Evolutionary conservation across 495 filamentous ascomycete species (phyloP), one percentile per base, ranked within the genome.

Genomic region (Melanomma pulvis-pyrius): DNA sequence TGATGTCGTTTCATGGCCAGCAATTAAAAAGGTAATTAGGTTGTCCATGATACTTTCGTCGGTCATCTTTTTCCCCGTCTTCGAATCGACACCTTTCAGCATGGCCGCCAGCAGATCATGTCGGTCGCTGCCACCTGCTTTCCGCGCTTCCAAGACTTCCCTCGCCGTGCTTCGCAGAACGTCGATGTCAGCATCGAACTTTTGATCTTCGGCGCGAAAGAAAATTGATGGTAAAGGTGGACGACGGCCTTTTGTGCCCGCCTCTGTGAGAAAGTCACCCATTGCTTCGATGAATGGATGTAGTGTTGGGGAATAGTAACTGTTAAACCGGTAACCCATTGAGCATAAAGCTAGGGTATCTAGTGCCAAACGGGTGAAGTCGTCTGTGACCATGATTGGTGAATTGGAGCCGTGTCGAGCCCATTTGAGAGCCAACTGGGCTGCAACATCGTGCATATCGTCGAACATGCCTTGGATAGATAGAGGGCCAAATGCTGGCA

Each of bases 241-340:
- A n/a, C 83, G 80, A 26, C 73, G 73, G 5, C 8, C 8, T 81
- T 61, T 17, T 88, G 79, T 26, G 74, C 69, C 15, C 82, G 84
- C 2, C 84, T 83, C 87, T 24, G 68, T 41, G 3, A 92, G 76
- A 36, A 87, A 80, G 15, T 76, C 81, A 25, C 75, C 76, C 89
- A 92, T 90, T 8, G 87, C 86, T 26, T 77, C 73, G 25, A 91
- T 77, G 65, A 92, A 91, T 0, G 88, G 61, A 53, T 70, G 67
- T 48, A 65, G 56, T 12, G 50, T 50, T 15, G 88, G 84, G 32
- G 80, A 79, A 67, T 91, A 91, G 74, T 87, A 91, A 12, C 83
- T 87, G 70, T 92, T 92, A 79, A 92, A 92, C 19, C 90, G 84
- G 47, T 80, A 87, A 29, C 84, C 85, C 88, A 92, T 90, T 0